Evolutionary conservation across 768 basidiomycete species (phyloP).

Genomic region (Lenzites betulinus): DNA sequence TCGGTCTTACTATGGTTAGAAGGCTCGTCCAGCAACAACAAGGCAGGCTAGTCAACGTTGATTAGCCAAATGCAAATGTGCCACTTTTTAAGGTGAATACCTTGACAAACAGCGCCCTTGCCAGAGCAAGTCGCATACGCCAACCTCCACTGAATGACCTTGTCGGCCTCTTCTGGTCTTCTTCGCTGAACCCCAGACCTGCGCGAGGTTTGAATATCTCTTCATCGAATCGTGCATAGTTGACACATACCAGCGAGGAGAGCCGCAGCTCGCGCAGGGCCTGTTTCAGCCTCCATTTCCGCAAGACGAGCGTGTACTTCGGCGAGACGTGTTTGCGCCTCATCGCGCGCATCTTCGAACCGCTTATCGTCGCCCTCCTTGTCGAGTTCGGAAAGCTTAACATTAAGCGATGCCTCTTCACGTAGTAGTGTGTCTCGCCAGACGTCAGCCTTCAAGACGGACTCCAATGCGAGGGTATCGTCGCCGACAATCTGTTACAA

Average conservation of each 20-base stretch:
- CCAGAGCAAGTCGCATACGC: conserved; percentile 96
- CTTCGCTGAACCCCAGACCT: conserved; percentile 91
- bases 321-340: conserved; percentile 74
- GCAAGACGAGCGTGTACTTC: conserved; percentile 89
- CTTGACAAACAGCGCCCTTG: conserved; percentile 96
- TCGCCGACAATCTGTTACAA: conserved; percentile 79
- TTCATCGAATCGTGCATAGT: background rate
- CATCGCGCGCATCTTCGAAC: conserved; percentile 84
- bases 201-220: background rate
- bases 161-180: conserved; percentile 82
- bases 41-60: conserved; percentile 49
- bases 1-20: conserved; percentile 85
- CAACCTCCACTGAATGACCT: conserved; percentile 95
- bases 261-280: conserved; percentile 90
- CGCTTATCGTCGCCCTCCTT: conserved; percentile 74
- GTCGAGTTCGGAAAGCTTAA: conserved; percentile 71
- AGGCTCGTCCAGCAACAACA: conserved; percentile 88
- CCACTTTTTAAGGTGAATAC: conserved; percentile 32
- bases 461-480: conserved; percentile 88
- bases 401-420: conserved; percentile 80
- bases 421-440: conserved; percentile 92
- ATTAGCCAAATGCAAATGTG: conserved; percentile 6
- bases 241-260: conserved; percentile 71
- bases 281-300: conserved; percentile 99
- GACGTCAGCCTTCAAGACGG: conserved; percentile 99